A percentile compares a stretch with the other conserved stretches of the same genome.
Evolutionary conservation across 2,329 filamentous ascomycete genomes (phyloP).

Genomic region (Fusarium sp.): DNA sequence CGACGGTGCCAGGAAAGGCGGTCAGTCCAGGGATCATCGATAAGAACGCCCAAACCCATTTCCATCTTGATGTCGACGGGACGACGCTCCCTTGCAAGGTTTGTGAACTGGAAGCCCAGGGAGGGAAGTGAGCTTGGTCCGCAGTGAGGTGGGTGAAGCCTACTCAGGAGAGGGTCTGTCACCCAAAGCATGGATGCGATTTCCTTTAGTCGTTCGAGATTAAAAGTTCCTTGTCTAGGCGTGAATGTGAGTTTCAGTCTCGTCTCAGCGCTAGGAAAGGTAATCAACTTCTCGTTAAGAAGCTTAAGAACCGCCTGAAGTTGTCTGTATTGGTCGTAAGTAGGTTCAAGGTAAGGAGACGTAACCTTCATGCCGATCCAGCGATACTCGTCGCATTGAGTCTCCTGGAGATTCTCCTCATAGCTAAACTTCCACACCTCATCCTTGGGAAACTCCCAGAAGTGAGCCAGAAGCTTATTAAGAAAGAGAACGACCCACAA

Average conservation of each 20-base stretch:
- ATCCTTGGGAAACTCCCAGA: background rate
- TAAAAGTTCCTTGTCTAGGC: background rate
- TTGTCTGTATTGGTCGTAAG: background rate
- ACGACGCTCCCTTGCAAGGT: slow-evolving; percentile 1
- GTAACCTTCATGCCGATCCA: slow-evolving; percentile 32
- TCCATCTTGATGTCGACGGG: slow-evolving; percentile 14
- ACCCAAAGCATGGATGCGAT: slow-evolving; percentile 30
- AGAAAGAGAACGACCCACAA: background rate
- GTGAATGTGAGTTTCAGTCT: slow-evolving; percentile 16
- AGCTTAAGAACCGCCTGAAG: slow-evolving; percentile 5
- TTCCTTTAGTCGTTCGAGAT: slow-evolving; percentile 15
- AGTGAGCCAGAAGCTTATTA: background rate
- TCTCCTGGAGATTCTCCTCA: slow-evolving; percentile 16
- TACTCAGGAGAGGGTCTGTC: slow-evolving; percentile 22
- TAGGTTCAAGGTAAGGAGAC: slow-evolving; percentile 15
- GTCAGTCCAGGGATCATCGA: slow-evolving; percentile 37
- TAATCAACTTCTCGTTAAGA: background rate
- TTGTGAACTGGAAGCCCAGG: slow-evolving; percentile 36
- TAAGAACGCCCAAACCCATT: slow-evolving; percentile 3
- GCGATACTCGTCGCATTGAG: slow-evolving; percentile 15
- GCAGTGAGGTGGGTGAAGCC: slow-evolving; percentile 33
- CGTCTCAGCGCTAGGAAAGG: slow-evolving; percentile 22
- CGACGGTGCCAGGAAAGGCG: slow-evolving; percentile 23
- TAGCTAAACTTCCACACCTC: slow-evolving; percentile 16
- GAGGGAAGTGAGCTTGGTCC: slow-evolving; percentile 27